Evolutionary conservation across 768 basidiomycete genomes (phyloP).

Genomic region (Lyophyllum semitale): DNA sequence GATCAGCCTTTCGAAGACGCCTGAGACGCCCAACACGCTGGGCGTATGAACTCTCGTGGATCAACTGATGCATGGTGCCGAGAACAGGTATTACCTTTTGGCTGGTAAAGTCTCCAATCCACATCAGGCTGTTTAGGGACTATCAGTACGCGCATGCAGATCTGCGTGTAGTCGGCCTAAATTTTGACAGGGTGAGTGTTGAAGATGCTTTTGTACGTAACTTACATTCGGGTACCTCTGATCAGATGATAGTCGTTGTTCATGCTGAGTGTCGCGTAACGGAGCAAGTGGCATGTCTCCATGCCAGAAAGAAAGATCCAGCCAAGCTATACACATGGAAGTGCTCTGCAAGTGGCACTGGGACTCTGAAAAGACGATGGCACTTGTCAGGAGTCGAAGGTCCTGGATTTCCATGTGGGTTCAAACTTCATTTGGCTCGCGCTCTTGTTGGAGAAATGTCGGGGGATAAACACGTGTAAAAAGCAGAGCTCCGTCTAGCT

Average conservation of each 20-base stretch:
- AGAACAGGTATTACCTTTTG: not conserved
- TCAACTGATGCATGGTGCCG: not conserved
- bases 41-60: not conserved
- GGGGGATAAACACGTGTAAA: constrained; percentile 19
- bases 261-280: not conserved
- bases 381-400: too few relatives aligned
- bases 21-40: not conserved
- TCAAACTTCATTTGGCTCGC: too few relatives aligned
- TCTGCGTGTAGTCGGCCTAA: not conserved
- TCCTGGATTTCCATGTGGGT: too few relatives aligned
- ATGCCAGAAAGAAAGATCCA: not conserved
- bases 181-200: not conserved
- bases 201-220: not conserved
- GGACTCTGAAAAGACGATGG: too few relatives aligned
- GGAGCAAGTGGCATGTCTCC: not conserved
- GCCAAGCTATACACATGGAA: not conserved
- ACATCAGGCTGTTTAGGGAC: not conserved
- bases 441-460: constrained; percentile 15
- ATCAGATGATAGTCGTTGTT: constrained; percentile 1
- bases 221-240: not conserved
- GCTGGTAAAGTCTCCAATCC: not conserved
- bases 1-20: not conserved
- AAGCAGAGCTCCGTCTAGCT: not conserved
- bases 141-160: not conserved
- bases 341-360: not conserved